Base-by-base conservation (phyloP, 2,329 filamentous ascomycete genomes). In the Neofusicoccum ribis region DNA sequence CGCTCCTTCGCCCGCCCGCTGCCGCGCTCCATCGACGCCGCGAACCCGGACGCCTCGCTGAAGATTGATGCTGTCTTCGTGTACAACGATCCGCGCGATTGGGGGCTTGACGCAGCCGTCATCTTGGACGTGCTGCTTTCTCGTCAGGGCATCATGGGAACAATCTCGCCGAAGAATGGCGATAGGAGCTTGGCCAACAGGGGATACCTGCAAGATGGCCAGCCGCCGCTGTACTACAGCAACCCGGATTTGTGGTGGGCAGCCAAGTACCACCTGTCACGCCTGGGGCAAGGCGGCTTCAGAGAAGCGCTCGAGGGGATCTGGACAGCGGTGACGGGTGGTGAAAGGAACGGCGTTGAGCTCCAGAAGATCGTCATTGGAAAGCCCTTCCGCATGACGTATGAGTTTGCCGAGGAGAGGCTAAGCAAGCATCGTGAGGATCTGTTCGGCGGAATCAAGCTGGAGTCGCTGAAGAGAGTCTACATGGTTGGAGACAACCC, bases 21-120 rank as follows among this genome's bases (percentile, higher is more conserved):
- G 0, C 88, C 88, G 0, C 72, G 70, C 27, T 69, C 69, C 8
- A 82, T 81, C 12, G 80, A 85, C 68, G 77, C 81, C n/a, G 43
- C 43, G 11, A 60, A 60, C 3, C 60, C 75, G 83, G 43, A 73
- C 75, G 15, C 80, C n/a, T 39, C 52, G 17, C 83, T 94, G 54
- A 93, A 92, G 71, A 90, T 99, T 70, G 92, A 96, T 73, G 93
- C 93, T 34, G 87, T 98, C 34, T 90, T 98, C 72, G 90, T 97
- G 6, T 97, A 94, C 84, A 96, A 97, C 76, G 95, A 98, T 77
- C 93, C 95, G 3, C 87, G 95, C 64, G 95, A 99, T 81, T 99
- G 95, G 95, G 93, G 91, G 0, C 84, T 97, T 9, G 94, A 98
- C 76, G 88, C 88, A 2, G 91, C 96, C 74, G 81, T 98, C 70